Evolutionary conservation across 768 basidiomycete species (phyloP).

Genomic region (Guyanaporus albipodus): DNA sequence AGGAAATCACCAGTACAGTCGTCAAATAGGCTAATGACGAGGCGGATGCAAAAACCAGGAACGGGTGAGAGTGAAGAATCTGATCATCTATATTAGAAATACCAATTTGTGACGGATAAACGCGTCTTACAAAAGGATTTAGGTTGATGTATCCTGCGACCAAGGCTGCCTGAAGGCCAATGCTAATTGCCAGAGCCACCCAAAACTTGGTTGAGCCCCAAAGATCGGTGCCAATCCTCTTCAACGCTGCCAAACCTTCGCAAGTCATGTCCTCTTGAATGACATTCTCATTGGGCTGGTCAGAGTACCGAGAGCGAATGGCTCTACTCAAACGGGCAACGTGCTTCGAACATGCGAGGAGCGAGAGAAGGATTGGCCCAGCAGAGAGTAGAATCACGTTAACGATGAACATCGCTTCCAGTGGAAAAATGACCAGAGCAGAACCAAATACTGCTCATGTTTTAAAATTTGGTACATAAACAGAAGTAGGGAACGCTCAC

Average conservation of each 20-base stretch:
- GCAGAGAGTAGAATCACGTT: conserved; percentile 59
- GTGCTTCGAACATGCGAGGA: conserved; percentile 39
- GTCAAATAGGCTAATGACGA: conserved; percentile 50
- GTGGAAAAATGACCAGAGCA: conserved; percentile 51
- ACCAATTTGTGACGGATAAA: background rate
- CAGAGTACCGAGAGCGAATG: conserved; percentile 11
- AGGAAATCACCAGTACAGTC: conserved; percentile 40
- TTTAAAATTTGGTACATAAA: background rate
- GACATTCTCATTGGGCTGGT: background rate
- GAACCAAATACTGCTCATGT: conserved; percentile 52
- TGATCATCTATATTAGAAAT: conserved; percentile 24
- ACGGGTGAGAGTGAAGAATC: conserved; percentile 59
- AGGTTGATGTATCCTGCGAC: conserved; percentile 47
- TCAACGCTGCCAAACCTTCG: conserved; percentile 24
- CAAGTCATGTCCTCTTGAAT: conserved; percentile 5
- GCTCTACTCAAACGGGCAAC: conserved; percentile 20
- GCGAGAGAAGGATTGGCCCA: conserved; percentile 54
- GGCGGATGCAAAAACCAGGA: conserved; percentile 47
- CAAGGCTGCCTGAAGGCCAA: conserved; percentile 46
- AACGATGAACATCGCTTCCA: conserved; percentile 45
- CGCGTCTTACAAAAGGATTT: conserved; percentile 56
- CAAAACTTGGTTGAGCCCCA: conserved; percentile 63
- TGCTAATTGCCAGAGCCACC: conserved; percentile 46
- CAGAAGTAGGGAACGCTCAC: conserved; percentile 38
- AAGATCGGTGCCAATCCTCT: conserved; percentile 26